These are phyloP conservation scores for Geosmithia putterillii DNA, from an alignment of 2,329 filamentous ascomycete genomes.

Conservation along the genomic window DNA sequence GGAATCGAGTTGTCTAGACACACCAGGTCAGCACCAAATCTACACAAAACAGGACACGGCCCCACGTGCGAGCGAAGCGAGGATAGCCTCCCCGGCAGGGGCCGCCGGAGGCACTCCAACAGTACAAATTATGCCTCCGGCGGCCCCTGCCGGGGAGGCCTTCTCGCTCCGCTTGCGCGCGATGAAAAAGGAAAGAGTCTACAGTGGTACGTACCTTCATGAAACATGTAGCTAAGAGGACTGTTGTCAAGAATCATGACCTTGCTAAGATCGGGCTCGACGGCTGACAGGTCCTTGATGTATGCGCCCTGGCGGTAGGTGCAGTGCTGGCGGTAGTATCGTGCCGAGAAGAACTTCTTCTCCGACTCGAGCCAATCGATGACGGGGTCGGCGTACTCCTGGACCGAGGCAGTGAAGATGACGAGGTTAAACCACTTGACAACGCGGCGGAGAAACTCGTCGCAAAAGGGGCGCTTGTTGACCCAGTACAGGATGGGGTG, in stretches of 20 bases:
- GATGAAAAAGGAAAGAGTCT: not conserved
- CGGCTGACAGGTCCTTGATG: conserved; percentile 92
- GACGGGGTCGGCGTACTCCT: conserved; percentile 96
- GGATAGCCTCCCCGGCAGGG: no score
- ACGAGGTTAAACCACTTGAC: conserved; percentile 98
- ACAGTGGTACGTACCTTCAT: conserved; percentile 59
- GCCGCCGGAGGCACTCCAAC: no score
- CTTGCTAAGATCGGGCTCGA: conserved; percentile 92
- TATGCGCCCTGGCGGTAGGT: conserved; percentile 92
- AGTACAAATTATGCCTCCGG: no score
- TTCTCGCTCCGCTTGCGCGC: no score
- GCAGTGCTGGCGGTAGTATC: conserved; percentile 96
- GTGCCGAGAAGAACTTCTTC: conserved; percentile 85
- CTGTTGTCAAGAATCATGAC: conserved; percentile 99
- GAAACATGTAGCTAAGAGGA: conserved; percentile 95
- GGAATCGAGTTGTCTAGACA: conserved; percentile 87
- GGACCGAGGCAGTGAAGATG: conserved; percentile 91
- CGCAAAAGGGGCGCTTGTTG: conserved; percentile 92
- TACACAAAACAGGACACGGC: no score
- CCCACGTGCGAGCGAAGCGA: no score
- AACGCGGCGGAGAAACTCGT: conserved; percentile 85
- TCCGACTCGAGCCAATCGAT: conserved; percentile 98
- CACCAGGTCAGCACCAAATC: no score
- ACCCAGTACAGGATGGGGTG: conserved; percentile 98
- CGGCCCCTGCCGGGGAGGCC: no score